Conservation (phyloP, 148 eudicot species). For the Silene conica region DNA sequence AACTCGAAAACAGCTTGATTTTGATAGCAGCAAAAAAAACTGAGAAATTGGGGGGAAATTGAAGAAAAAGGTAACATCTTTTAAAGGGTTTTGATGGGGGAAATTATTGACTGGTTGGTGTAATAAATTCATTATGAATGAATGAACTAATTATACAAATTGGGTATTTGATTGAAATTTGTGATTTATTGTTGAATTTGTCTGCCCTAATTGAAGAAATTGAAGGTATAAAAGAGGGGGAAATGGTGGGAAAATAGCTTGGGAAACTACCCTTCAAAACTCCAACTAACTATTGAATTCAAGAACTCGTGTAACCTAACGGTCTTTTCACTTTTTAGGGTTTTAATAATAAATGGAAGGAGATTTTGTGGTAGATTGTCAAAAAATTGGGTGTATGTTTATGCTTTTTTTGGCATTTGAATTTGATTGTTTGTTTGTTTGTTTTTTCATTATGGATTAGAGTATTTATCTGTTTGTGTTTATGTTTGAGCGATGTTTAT, state of each 20-base stretch:
- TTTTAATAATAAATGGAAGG: no score
- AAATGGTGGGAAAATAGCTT: no score
- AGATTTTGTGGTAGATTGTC: no score
- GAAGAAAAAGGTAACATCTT: slow-evolving; percentile 1
- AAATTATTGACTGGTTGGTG: slow-evolving; percentile 26
- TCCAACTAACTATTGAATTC: background rate
- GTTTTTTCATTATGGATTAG: no score
- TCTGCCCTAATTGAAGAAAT: no score
- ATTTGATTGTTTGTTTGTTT: no score
- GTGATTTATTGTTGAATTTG: no score
- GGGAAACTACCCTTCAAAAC: slow-evolving; percentile 14
- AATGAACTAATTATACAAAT: background rate
- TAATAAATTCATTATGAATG: slow-evolving; percentile 15
- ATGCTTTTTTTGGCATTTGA: no score
- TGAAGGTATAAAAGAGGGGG: no score
- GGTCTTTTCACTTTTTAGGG: background rate
- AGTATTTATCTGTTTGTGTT: no score
- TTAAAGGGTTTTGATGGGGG: slow-evolving; percentile 22
- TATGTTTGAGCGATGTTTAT: no score
- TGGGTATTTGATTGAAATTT: slow-evolving; percentile 5
- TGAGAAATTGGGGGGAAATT: slow-evolving; percentile 1
- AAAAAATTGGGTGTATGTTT: no score
- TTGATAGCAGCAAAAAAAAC: background rate
- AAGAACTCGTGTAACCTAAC: slow-evolving; percentile 11
- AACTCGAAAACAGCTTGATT: background rate